These are phyloP conservation scores for Tricholoma flavovirens DNA, from an alignment of 768 basidiomycete genomes.

Conservation along the genomic window DNA sequence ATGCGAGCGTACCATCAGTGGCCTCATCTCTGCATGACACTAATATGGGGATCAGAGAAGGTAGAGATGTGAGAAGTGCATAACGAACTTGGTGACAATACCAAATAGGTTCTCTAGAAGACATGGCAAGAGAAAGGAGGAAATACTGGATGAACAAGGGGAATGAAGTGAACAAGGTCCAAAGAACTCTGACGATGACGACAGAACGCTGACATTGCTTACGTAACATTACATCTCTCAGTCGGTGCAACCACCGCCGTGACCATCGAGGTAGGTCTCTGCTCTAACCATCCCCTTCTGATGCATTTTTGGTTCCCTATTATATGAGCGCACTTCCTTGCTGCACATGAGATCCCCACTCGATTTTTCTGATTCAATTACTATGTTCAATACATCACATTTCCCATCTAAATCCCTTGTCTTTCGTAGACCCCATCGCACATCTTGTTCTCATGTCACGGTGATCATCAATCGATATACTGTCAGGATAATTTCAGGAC, in stretches of 20 bases:
- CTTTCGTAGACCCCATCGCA: neutral
- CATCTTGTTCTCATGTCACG: too few relatives aligned
- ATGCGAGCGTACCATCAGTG: conserved; percentile 60
- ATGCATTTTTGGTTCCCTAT: conserved; percentile 58
- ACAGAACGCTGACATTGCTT: conserved; percentile 8
- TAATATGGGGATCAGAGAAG: conserved; percentile 24
- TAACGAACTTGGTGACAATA: conserved; percentile 66
- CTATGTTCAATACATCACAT: neutral
- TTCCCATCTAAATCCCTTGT: neutral
- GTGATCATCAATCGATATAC: too few relatives aligned
- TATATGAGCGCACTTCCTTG: conserved; percentile 40
- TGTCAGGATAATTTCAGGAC: too few relatives aligned
- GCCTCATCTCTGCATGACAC: conserved; percentile 88
- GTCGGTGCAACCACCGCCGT: too few relatives aligned
- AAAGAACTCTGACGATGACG: conserved; percentile 4
- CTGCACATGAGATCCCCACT: conserved; percentile 35
- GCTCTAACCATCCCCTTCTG: conserved; percentile 15
- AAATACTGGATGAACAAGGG: conserved; percentile 6
- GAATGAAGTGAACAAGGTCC: conserved; percentile 3
- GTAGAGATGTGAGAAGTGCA: neutral
- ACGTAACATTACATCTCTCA: neutral
- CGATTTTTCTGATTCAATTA: conserved; percentile 39
- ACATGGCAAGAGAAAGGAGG: conserved; percentile 37
- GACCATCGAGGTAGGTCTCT: neutral
- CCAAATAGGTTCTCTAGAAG: conserved; percentile 70